Evolutionary conservation across 495 filamentous ascomycete genomes (phyloP).

Genomic region (Aspergillus haitiensis): DNA sequence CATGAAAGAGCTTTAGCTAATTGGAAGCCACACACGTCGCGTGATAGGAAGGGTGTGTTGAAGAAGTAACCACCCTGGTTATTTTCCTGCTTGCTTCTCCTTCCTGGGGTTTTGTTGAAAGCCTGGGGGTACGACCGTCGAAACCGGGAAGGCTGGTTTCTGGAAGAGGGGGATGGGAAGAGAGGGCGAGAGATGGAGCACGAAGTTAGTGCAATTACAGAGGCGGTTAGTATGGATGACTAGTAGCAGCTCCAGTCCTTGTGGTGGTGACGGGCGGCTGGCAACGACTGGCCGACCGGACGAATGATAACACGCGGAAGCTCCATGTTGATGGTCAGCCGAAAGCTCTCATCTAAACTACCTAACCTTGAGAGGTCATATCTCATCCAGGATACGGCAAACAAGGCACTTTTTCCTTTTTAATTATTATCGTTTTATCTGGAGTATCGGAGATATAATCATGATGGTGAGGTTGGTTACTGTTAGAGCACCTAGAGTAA

Average conservation of each 20-base stretch:
- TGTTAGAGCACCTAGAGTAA: no score
- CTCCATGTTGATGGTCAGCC: slow-evolving; percentile 8
- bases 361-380: slow-evolving; percentile 7
- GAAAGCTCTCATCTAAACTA: slow-evolving; percentile 10
- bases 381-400: neutral
- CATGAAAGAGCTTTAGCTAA: slow-evolving; percentile 22
- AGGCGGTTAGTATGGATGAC: slow-evolving; percentile 12
- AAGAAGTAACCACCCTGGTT: slow-evolving; percentile 6
- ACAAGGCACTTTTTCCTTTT: neutral
- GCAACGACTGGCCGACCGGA: slow-evolving; percentile 8
- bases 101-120: neutral
- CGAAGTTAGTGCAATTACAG: slow-evolving; percentile 10
- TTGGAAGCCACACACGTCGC: slow-evolving; percentile 19
- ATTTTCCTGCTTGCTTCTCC: neutral
- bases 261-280: slow-evolving; percentile 7
- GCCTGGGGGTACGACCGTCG: neutral
- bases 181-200: slow-evolving; percentile 15
- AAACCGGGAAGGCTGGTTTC: slow-evolving; percentile 3
- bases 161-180: slow-evolving; percentile 18
- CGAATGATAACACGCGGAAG: slow-evolving; percentile 23
- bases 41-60: slow-evolving; percentile 21
- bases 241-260: slow-evolving; percentile 4
- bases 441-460: no score
- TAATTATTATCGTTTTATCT: neutral
- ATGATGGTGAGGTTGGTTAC: no score